phyloP scores from a whole-genome alignment of 495 filamentous ascomycete species.

The Tuber aestivum region DNA sequence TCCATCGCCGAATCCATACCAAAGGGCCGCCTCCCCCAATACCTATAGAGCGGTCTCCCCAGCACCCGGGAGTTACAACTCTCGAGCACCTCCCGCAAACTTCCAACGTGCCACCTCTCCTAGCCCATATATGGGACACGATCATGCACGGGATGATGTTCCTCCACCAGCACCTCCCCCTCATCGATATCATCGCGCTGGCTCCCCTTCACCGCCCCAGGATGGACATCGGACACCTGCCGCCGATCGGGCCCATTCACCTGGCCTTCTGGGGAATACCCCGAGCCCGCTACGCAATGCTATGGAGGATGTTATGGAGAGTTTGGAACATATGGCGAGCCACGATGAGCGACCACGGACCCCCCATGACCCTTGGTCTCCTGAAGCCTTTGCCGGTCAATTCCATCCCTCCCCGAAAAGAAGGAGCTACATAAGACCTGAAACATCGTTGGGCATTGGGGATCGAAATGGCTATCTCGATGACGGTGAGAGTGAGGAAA shows the following conservation, averaged over 20 bases:
- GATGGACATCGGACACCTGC: conserved; percentile 47
- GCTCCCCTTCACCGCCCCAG: conserved; percentile 44
- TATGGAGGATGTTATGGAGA: conserved; percentile 98
- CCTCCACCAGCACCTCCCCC: conserved; percentile 34
- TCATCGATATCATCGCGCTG: conserved; percentile 41
- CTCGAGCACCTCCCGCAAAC: conserved; percentile 51
- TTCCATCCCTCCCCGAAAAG: conserved; percentile 47
- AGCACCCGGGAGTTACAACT: conserved; percentile 31
- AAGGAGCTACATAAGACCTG: conserved; percentile 51
- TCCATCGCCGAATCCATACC: conserved; percentile 48
- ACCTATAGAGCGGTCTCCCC: conserved; percentile 39
- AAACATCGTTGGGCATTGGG: conserved; percentile 67
- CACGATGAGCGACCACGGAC: conserved; percentile 52
- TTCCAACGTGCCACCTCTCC: conserved; percentile 35
- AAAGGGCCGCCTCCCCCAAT: conserved; percentile 39
- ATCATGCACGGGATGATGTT: conserved; percentile 1
- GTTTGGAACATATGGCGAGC: conserved; percentile 75
- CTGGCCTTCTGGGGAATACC: conserved; percentile 62
- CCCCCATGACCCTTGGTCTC: conserved; percentile 79
- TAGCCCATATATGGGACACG: conserved; percentile 27
- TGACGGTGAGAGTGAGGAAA: conserved; percentile 46
- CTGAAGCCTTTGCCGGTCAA: conserved; percentile 72
- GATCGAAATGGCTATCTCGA: conserved; percentile 54
- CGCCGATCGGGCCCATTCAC: conserved; percentile 53
- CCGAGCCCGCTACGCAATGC: conserved; percentile 87